These are phyloP conservation scores for Aureobasidium sp. DNA, from an alignment of 2,329 filamentous ascomycete species.

Conservation along the genomic window DNA sequence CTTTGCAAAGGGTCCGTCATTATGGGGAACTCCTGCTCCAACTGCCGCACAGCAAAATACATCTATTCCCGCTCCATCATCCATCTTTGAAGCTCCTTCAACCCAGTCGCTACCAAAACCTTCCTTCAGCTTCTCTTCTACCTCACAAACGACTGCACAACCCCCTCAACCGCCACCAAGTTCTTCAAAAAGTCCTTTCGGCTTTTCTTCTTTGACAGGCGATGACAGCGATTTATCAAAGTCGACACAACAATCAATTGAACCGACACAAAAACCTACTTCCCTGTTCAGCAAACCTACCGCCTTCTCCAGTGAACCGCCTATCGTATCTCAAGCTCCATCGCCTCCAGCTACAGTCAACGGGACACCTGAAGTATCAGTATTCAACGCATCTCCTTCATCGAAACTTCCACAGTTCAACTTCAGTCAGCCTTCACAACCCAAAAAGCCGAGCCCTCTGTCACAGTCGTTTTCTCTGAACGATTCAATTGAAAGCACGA, in stretches of 20 bases:
- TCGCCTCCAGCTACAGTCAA: background rate
- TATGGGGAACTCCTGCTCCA: background rate
- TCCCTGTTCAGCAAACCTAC: background rate
- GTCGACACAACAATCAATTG: background rate
- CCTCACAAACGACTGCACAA: background rate
- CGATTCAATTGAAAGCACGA: background rate
- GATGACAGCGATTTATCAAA: background rate
- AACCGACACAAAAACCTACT: background rate
- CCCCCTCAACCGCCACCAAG: background rate
- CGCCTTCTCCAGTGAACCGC: background rate
- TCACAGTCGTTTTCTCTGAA: slow-evolving; percentile 20
- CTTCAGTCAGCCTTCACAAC: slow-evolving; percentile 16
- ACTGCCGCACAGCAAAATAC: background rate
- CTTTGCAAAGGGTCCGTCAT: background rate
- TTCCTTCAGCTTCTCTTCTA: slow-evolving; percentile 9
- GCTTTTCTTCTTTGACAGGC: background rate
- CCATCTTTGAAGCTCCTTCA: background rate
- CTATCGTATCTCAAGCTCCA: background rate
- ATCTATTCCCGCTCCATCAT: background rate
- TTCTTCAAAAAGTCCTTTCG: background rate
- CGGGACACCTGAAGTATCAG: background rate
- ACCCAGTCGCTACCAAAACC: background rate
- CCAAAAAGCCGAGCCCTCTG: slow-evolving; percentile 26
- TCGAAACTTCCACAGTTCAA: slow-evolving; percentile 12
- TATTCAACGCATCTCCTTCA: background rate